phyloP scores from a whole-genome alignment of 2,329 filamentous ascomycete genomes.

The Arthrobotrys megalospora region DNA sequence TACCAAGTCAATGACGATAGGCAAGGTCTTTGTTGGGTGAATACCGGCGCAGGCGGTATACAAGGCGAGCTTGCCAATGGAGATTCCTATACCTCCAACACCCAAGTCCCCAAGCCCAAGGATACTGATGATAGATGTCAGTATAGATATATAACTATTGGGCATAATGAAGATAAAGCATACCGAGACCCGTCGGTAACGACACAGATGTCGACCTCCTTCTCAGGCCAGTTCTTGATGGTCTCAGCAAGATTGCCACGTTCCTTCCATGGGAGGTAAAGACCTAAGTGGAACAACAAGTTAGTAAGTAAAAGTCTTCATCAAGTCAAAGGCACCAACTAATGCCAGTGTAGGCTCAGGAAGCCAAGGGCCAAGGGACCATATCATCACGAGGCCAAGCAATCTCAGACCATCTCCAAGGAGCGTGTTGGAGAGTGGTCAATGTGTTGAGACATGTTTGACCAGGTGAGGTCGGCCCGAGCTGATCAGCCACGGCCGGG shows the following conservation, averaged over 20 bases:
- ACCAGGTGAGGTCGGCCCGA: conserved; percentile 59
- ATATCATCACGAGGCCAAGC: neutral
- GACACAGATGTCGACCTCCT: conserved; percentile 92
- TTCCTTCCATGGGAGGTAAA: conserved; percentile 94
- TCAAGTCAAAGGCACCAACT: conserved; percentile 5
- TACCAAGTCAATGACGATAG: conserved; percentile 75
- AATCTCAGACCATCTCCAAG: neutral
- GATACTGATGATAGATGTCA: conserved; percentile 70
- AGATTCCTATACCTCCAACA: conserved; percentile 97
- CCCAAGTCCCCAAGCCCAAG: conserved; percentile 94
- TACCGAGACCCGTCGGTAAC: conserved; percentile 91
- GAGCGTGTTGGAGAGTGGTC: conserved; percentile 5
- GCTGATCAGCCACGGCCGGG: conserved; percentile 21
- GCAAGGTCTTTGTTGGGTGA: conserved; percentile 85
- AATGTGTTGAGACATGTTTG: conserved; percentile 60
- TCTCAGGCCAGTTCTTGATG: conserved; percentile 91
- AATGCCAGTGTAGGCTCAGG: neutral
- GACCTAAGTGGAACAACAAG: conserved; percentile 12
- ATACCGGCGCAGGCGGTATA: conserved; percentile 98
- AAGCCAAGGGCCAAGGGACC: neutral
- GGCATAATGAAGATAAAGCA: conserved; percentile 18
- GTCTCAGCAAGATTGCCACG: conserved; percentile 89
- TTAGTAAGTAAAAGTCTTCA: neutral
- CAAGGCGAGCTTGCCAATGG: conserved; percentile 93
- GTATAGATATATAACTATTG: neutral